Percentiles rank a stretch among this genome's conserved stretches.
Conservation (phyloP, 116 monocot species). For the Posidonia oceanica region DNA sequence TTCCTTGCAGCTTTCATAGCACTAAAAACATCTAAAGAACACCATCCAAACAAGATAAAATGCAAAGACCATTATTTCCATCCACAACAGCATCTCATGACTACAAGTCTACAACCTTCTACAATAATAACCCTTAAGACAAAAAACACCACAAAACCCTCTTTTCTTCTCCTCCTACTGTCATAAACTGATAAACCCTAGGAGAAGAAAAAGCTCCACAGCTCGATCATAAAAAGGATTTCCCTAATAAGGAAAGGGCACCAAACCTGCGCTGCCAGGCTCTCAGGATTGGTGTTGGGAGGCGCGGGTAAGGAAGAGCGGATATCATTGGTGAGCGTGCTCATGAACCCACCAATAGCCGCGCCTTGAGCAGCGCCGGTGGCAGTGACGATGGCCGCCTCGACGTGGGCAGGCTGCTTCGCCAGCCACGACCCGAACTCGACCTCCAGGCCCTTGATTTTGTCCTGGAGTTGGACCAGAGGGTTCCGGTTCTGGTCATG, state of each 20-base stretch:
- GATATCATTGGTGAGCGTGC: slow-evolving; percentile 38
- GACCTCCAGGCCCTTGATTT: slow-evolving; percentile 32
- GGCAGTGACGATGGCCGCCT: slow-evolving; percentile 63
- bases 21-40: neutral
- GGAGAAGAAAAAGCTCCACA: neutral
- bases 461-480: slow-evolving; percentile 19
- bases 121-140: too few species aligned
- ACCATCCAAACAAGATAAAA: too few species aligned
- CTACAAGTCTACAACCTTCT: too few species aligned
- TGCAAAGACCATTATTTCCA: too few species aligned
- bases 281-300: slow-evolving; percentile 3
- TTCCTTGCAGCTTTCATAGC: neutral
- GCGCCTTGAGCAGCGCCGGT: slow-evolving; percentile 74
- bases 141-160: too few species aligned
- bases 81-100: too few species aligned
- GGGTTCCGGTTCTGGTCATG: neutral
- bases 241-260: neutral
- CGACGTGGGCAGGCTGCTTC: slow-evolving; percentile 52
- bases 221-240: neutral
- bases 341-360: slow-evolving; percentile 73
- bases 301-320: slow-evolving; percentile 3
- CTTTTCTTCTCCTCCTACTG: neutral
- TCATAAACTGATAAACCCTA: neutral
- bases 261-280: neutral
- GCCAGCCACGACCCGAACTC: slow-evolving; percentile 66